Evolutionary conservation across 768 basidiomycete genomes (phyloP).

Genomic region (Coprinopsis sp.): DNA sequence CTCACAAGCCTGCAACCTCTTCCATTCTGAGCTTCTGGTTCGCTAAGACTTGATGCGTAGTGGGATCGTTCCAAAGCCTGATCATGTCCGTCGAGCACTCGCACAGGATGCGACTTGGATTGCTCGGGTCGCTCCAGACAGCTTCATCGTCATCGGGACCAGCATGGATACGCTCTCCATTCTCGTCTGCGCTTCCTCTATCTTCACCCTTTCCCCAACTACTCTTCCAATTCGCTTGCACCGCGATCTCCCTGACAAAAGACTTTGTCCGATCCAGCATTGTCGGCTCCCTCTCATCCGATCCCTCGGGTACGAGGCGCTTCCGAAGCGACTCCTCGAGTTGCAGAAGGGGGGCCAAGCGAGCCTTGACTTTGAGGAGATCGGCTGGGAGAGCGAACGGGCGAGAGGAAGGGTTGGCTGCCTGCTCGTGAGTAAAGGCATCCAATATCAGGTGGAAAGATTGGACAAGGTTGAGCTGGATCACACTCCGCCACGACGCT

Average conservation of each 20-base stretch:
- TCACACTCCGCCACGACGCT: conserved; percentile 60
- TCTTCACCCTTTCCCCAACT: conserved; percentile 42
- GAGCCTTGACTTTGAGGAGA: conserved; percentile 49
- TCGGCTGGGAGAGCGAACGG: conserved; percentile 37
- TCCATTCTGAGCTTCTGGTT: conserved; percentile 54
- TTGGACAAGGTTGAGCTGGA: conserved; percentile 68
- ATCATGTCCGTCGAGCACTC: conserved; percentile 63
- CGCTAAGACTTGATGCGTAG: conserved; percentile 46
- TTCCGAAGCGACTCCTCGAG: conserved; percentile 59
- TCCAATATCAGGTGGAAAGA: conserved; percentile 63
- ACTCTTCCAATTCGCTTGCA: conserved; percentile 23
- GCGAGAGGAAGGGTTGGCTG: conserved; percentile 20
- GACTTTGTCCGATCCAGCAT: conserved; percentile 5
- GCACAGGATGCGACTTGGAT: conserved; percentile 53
- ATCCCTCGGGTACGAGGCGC: conserved; percentile 46
- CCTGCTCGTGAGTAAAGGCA: conserved; percentile 37
- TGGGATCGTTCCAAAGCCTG: conserved; percentile 56
- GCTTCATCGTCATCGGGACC: conserved; percentile 25
- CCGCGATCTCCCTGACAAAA: neutral
- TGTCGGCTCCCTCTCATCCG: conserved; percentile 27
- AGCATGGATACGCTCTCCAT: conserved; percentile 10
- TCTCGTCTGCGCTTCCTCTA: conserved; percentile 19
- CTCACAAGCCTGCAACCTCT: conserved; percentile 72
- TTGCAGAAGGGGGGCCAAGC: conserved; percentile 56
- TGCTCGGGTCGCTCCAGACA: conserved; percentile 46